Conservation (phyloP, 2,329 filamentous ascomycete genomes). For the Penicillium concentricum region DNA sequence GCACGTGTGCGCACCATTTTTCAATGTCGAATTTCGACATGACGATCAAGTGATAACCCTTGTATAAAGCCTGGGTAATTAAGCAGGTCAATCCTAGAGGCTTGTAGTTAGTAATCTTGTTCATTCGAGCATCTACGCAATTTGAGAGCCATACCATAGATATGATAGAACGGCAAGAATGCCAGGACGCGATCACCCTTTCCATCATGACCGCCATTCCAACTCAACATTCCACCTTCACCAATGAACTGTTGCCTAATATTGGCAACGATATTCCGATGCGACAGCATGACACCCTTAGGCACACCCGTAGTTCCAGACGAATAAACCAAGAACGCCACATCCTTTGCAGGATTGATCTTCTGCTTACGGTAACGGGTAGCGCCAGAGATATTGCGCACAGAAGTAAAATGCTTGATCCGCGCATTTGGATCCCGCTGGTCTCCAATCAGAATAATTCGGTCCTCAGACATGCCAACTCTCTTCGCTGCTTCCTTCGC, state of each 20-base stretch:
- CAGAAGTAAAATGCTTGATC: slow-evolving; percentile 70
- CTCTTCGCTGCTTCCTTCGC: slow-evolving; percentile 67
- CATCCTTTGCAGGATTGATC: slow-evolving; percentile 66
- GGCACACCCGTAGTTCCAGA: slow-evolving; percentile 88
- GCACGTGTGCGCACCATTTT: slow-evolving; percentile 72
- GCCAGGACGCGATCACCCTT: slow-evolving; percentile 72
- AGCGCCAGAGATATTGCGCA: slow-evolving; percentile 63
- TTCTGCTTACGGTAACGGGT: slow-evolving; percentile 60
- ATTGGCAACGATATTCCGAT: slow-evolving; percentile 80
- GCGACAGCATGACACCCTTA: slow-evolving; percentile 86
- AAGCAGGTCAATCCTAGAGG: slow-evolving; percentile 65
- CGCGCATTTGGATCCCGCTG: slow-evolving; percentile 54
- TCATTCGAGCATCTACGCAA: background rate
- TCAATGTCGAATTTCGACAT: slow-evolving; percentile 81
- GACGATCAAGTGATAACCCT: slow-evolving; percentile 66
- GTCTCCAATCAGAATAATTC: slow-evolving; percentile 73
- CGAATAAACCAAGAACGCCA: slow-evolving; percentile 83
- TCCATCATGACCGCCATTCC: slow-evolving; percentile 59
- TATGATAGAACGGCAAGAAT: slow-evolving; percentile 86
- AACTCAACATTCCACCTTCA: slow-evolving; percentile 58
- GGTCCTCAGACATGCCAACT: slow-evolving; percentile 68
- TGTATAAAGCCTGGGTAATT: slow-evolving; percentile 66
- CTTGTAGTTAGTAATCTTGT: slow-evolving; percentile 8
- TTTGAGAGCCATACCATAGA: slow-evolving; percentile 64
- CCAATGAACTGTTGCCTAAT: slow-evolving; percentile 54